A percentile compares a stretch with the other conserved stretches of the same genome.
These are phyloP conservation scores for Monosporascus sp. DNA, from an alignment of 2,329 filamentous ascomycete species.

Conservation along the genomic window DNA sequence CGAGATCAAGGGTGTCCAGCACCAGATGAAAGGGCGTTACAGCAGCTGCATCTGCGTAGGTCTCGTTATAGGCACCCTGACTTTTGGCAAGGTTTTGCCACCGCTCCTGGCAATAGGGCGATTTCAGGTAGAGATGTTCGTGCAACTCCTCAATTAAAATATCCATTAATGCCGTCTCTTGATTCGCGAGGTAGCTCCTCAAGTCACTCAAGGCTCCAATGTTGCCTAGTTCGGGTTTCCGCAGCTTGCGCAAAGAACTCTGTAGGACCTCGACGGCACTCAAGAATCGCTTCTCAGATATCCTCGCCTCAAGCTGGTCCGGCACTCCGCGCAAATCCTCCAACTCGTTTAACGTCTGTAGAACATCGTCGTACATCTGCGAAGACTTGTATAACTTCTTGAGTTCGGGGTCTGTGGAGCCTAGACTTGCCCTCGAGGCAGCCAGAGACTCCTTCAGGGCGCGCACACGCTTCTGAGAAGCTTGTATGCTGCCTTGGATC, in stretches of 20 bases:
- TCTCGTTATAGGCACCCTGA: conserved; percentile 49
- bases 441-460: conserved; percentile 77
- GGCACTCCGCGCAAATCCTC: conserved; percentile 86
- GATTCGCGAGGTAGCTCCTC: conserved; percentile 82
- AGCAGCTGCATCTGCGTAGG: conserved; percentile 38
- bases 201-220: conserved; percentile 87
- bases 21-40: conserved; percentile 53
- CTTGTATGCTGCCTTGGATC: conserved; percentile 88
- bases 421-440: conserved; percentile 73
- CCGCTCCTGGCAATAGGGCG: conserved; percentile 91
- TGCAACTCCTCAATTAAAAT: conserved; percentile 97
- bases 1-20: conserved; percentile 56
- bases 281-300: conserved; percentile 93
- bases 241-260: conserved; percentile 75
- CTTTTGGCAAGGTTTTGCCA: conserved; percentile 80
- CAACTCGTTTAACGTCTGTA: conserved; percentile 76
- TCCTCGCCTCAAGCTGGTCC: conserved; percentile 86
- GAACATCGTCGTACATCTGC: conserved; percentile 82
- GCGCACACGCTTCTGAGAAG: conserved; percentile 80
- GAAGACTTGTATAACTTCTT: conserved; percentile 84
- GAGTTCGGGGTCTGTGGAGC: conserved; percentile 82
- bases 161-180: conserved; percentile 86
- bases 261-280: conserved; percentile 89
- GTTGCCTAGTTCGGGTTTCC: conserved; percentile 82
- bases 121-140: conserved; percentile 95